Evolutionary conservation across 352 stramenopile species (phyloP).

Genomic region (Aphanomyces astaci): DNA sequence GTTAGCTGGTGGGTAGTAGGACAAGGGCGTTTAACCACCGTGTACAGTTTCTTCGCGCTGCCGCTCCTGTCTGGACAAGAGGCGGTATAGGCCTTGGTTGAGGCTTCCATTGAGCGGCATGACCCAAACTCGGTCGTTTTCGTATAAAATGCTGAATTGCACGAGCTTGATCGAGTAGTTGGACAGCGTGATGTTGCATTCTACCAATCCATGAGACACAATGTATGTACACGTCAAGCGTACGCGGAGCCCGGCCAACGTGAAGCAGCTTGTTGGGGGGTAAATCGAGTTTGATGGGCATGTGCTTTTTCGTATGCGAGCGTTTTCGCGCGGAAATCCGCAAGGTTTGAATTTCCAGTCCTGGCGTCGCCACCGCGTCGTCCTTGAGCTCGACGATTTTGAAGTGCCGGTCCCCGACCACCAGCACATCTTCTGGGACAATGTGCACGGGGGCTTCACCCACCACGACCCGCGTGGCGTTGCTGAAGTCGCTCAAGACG

Average conservation of each 20-base stretch:
- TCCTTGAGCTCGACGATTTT: not conserved
- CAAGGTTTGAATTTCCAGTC: not conserved
- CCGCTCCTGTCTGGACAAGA: not conserved
- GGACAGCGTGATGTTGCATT: conserved; percentile 6
- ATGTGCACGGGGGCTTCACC: conserved; percentile 2
- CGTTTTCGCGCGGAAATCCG: conserved; percentile 1
- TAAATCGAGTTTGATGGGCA: not conserved
- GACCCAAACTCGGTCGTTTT: not conserved
- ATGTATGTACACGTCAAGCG: not conserved
- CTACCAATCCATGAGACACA: not conserved
- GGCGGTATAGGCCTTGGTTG: conserved; percentile 20
- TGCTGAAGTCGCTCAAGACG: conserved; percentile 1
- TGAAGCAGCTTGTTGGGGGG: conserved; percentile 11
- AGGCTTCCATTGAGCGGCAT: conserved; percentile 8
- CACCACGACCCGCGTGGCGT: conserved; percentile 8
- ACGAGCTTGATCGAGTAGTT: conserved; percentile 17
- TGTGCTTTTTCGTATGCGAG: not conserved
- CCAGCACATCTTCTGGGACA: not conserved
- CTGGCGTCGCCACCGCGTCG: not conserved
- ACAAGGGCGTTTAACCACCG: not conserved
- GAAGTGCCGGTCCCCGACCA: conserved; percentile 2
- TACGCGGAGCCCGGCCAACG: conserved; percentile 4
- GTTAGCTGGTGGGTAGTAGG: not conserved
- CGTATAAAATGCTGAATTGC: conserved; percentile 10
- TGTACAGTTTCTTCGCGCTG: not conserved